Percentiles rank a stretch among this genome's conserved stretches.
These are phyloP conservation scores for Pyrus betulifolia DNA, from an alignment of 306 rosid species.

Conservation along the genomic window DNA sequence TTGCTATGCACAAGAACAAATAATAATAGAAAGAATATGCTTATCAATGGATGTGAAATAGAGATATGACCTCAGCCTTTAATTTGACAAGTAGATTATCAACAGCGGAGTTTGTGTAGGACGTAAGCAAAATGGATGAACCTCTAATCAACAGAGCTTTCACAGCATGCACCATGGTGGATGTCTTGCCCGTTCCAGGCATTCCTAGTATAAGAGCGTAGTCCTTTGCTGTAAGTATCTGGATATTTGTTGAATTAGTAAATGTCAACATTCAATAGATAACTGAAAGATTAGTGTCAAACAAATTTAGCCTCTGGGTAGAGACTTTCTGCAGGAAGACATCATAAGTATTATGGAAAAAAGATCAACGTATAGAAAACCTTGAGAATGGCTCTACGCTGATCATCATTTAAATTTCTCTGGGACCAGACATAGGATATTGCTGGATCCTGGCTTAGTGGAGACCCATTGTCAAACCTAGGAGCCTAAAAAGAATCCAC, in stretches of 20 bases:
- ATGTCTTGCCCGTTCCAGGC: constrained; percentile 99
- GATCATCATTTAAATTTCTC: constrained; percentile 76
- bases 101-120: constrained; percentile 90
- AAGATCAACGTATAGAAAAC: constrained; percentile 25
- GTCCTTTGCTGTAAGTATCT: constrained; percentile 92
- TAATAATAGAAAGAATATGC: not conserved
- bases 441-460: constrained; percentile 90
- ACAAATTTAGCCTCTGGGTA: not conserved
- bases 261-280: not conserved
- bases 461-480: constrained; percentile 76
- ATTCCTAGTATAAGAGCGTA: constrained; percentile 89
- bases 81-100: constrained; percentile 90
- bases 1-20: not conserved
- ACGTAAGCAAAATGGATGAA: constrained; percentile 83
- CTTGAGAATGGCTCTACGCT: constrained; percentile 86
- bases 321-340: constrained; percentile 8
- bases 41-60: not conserved
- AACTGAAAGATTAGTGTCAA: not conserved
- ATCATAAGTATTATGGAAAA: not conserved
- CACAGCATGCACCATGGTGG: constrained; percentile 96
- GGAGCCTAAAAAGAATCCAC: constrained; percentile 59
- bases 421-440: constrained; percentile 74
- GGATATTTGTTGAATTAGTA: constrained; percentile 11
- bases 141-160: constrained; percentile 88
- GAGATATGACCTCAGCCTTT: constrained; percentile 62